A percentile compares a stretch with the other conserved stretches of the same genome.
These are phyloP conservation scores for Candida tunisiensis DNA, from an alignment of 1,139 yeast genomes.

Conservation along the genomic window DNA sequence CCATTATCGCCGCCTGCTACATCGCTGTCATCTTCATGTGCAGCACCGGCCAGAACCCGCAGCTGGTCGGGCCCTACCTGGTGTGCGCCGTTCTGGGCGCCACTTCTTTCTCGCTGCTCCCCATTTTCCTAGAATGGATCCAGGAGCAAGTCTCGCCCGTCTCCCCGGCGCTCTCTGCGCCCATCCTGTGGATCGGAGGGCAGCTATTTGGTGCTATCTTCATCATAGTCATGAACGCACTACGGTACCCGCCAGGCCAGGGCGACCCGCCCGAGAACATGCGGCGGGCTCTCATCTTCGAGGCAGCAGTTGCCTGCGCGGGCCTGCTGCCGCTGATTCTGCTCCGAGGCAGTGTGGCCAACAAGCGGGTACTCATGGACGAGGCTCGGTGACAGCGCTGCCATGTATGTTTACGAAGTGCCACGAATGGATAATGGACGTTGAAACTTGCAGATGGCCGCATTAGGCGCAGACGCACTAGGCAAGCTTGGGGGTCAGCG, in stretches of 20 bases:
- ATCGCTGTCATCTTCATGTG: constrained; percentile 18
- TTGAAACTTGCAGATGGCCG: too few species aligned
- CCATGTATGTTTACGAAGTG: too few species aligned
- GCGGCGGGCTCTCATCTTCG: constrained; percentile 17
- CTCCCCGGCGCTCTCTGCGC: constrained; percentile 17
- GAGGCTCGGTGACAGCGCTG: too few species aligned
- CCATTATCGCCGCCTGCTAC: constrained; percentile 15
- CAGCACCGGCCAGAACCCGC: constrained; percentile 8
- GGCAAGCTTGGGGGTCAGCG: too few species aligned
- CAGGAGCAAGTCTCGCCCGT: constrained; percentile 20
- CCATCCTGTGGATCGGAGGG: constrained; percentile 19
- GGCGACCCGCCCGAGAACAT: constrained; percentile 19
- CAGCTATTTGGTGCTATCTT: constrained; percentile 19
- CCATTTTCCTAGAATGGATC: constrained; percentile 18
- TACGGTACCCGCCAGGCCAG: constrained; percentile 11
- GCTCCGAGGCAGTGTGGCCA: too few species aligned
- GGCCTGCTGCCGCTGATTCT: constrained; percentile 11
- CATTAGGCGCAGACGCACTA: too few species aligned
- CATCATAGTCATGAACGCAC: constrained; percentile 18
- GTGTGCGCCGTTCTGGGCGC: constrained; percentile 21
- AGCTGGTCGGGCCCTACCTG: constrained; percentile 16
- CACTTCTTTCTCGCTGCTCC: constrained; percentile 17
- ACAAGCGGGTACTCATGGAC: too few species aligned
- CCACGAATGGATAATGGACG: too few species aligned
- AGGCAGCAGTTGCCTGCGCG: constrained; percentile 16